Base-by-base conservation (phyloP, 352 stramenopile genomes). In the Blastocystis sp. region DNA sequence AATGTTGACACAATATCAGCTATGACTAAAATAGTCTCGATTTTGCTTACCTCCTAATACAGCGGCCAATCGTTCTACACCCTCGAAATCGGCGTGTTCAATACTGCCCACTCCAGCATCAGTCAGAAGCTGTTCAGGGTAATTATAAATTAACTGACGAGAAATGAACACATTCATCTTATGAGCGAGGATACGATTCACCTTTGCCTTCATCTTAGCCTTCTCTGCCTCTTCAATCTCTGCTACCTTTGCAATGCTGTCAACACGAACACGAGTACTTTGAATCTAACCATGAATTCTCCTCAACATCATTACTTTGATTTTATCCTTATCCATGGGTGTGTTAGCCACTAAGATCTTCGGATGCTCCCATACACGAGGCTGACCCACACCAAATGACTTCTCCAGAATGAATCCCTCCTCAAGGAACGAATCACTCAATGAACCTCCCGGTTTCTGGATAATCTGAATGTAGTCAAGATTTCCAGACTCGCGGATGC, bases 121-220 rank as follows among this genome's bases (percentile, higher is more conserved):
- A 19, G 96, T 96, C 89, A 99, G 99, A 86, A 99, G 46, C 75
- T 96, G 92, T 90, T 98, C 96, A 0, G 97, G 95, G 90, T 97
- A 98, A 89, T 99, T 98, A 93, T 99, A 99, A 90, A 99, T 99
- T 63, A 99, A 91, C 91, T 99, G 96, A 61, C 96, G 92, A 90
- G 98, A 98, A 88, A 99, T 96, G 90, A 99, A 99, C 77, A 97
- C 97, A 92, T 98, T 98, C 90, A 98, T 97, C 58, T 95, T 95
- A 89, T 98, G 97, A 35, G 91, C 90, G 81, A 97, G 94, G 86
- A 99, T 98, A 89, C 98, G 98, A 73, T 98, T 92, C 73, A 94
- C 95, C 91, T 99, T 99, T 77, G 92, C 92, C 87, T 95, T 94
- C 96, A 99, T 99, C 91, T 98, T 98, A 49, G 93, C 90, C 91